A percentile compares a stretch with the other conserved stretches of the same genome.
phyloP scores from a whole-genome alignment of 345 rosid species.

The Diplotaxis tenuifolia region DNA sequence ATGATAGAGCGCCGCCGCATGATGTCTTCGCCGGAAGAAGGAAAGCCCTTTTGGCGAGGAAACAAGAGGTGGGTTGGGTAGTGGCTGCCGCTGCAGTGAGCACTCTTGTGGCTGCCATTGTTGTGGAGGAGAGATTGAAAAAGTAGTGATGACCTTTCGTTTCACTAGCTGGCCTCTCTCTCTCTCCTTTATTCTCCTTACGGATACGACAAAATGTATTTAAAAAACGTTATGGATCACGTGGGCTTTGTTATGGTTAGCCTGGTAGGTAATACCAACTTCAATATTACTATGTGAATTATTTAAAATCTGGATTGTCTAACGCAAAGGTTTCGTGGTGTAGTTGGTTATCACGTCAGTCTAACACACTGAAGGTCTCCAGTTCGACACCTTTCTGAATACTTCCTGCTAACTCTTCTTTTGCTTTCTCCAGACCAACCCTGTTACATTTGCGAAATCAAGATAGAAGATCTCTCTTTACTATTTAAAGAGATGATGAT shows the following conservation, averaged over 20 bases:
- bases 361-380: constrained; percentile 99
- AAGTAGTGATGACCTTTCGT: constrained; percentile 24
- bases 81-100: constrained; percentile 44
- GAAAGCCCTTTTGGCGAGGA: constrained; percentile 46
- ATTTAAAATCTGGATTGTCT: constrained; percentile 52
- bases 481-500: background rate
- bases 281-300: constrained; percentile 12
- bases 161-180: constrained; percentile 1
- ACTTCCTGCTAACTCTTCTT: constrained; percentile 66
- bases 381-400: constrained; percentile 85
- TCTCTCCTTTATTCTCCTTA: background rate
- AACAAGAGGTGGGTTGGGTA: constrained; percentile 44
- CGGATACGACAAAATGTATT: background rate
- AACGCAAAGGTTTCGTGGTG: constrained; percentile 73
- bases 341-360: constrained; percentile 99
- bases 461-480: background rate
- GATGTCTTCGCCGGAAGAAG: constrained; percentile 28
- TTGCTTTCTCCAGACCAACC: constrained; percentile 71
- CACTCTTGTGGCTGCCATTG: constrained; percentile 62
- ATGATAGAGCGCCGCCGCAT: constrained; percentile 22
- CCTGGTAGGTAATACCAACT: constrained; percentile 29
- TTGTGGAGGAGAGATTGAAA: background rate
- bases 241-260: constrained; percentile 9
- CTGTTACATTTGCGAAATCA: no score
- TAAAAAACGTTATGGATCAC: background rate